Conservation (phyloP, 1,139 yeast genomes). For the Candida buenavistaensis region DNA sequence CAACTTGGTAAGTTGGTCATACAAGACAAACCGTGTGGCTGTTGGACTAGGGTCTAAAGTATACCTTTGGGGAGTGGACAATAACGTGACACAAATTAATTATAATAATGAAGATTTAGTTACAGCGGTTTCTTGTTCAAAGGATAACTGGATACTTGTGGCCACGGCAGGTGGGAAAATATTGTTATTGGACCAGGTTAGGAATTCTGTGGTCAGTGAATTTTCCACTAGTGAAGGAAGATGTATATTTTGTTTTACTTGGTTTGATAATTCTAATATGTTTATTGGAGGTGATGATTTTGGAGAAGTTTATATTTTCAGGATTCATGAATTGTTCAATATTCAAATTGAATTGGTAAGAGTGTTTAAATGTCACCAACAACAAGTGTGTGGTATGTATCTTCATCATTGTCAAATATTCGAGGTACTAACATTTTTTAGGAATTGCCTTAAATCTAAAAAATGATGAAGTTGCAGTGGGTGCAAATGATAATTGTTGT, state of each 20-base stretch:
- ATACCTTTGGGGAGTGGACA: slow-evolving; percentile 63
- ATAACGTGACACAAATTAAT: slow-evolving; percentile 39
- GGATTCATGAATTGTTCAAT: slow-evolving; percentile 21
- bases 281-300: slow-evolving; percentile 69
- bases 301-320: slow-evolving; percentile 58
- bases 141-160: slow-evolving; percentile 48
- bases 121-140: slow-evolving; percentile 60
- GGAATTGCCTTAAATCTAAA: slow-evolving; percentile 56
- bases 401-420: slow-evolving; percentile 7
- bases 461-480: slow-evolving; percentile 57
- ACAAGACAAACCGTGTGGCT: slow-evolving; percentile 49
- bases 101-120: slow-evolving; percentile 37
- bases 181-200: slow-evolving; percentile 21
- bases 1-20: slow-evolving; percentile 76
- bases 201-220: slow-evolving; percentile 11
- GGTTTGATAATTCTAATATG: slow-evolving; percentile 51
- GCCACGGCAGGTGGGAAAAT: slow-evolving; percentile 45
- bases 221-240: slow-evolving; percentile 13
- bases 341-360: slow-evolving; percentile 15
- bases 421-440: slow-evolving; percentile 17
- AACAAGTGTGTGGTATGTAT: slow-evolving; percentile 66
- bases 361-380: slow-evolving; percentile 52
- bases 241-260: slow-evolving; percentile 60
- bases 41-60: slow-evolving; percentile 68
- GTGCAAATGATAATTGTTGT: slow-evolving; percentile 73